Conservation (phyloP, 2,329 filamentous ascomycete species). For the Sordariomycetes sp. region DNA sequence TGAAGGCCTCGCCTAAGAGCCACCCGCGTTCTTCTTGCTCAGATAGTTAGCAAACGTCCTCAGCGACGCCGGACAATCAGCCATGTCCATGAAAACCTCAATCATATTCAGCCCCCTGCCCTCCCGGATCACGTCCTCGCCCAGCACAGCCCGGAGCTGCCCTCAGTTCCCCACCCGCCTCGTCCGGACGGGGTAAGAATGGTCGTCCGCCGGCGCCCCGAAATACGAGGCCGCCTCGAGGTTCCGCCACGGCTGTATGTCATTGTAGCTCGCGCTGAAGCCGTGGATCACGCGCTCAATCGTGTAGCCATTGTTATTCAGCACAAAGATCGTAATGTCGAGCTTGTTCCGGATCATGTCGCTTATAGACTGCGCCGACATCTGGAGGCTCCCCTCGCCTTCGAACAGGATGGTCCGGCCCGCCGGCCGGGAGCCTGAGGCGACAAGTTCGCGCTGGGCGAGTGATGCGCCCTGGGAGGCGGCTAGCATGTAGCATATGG, state of each 20-base stretch:
- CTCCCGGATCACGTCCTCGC: conserved; percentile 48
- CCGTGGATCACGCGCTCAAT: conserved; percentile 85
- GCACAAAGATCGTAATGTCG: conserved; percentile 69
- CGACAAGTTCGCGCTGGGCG: conserved; percentile 34
- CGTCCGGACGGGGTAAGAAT: conserved; percentile 35
- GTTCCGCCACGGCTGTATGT: conserved; percentile 65
- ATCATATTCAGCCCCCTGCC: conserved; percentile 52
- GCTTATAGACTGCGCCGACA: conserved; percentile 72
- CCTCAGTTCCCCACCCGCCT: conserved; percentile 57
- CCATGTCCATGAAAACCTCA: conserved; percentile 67
- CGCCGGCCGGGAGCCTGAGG: conserved; percentile 43
- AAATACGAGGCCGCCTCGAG: conserved; percentile 55
- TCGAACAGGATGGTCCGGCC: conserved; percentile 70
- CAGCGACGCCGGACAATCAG: conserved; percentile 62
- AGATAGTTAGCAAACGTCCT: conserved; percentile 58
- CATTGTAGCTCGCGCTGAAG: conserved; percentile 68
- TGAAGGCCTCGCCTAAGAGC: too few relatives aligned
- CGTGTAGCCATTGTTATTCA: conserved; percentile 81
- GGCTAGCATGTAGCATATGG: conserved; percentile 48
- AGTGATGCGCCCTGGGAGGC: conserved; percentile 49
- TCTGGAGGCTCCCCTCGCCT: conserved; percentile 78
- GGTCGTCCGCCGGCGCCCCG: conserved; percentile 31
- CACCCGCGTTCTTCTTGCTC: conserved; percentile 27
- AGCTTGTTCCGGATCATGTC: conserved; percentile 69
- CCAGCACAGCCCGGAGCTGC: conserved; percentile 53